Evolutionary conservation across 2,329 filamentous ascomycete genomes (phyloP), one percentile per base, ranked within the genome.

Genomic region (Sarocladiaceae sp.): DNA sequence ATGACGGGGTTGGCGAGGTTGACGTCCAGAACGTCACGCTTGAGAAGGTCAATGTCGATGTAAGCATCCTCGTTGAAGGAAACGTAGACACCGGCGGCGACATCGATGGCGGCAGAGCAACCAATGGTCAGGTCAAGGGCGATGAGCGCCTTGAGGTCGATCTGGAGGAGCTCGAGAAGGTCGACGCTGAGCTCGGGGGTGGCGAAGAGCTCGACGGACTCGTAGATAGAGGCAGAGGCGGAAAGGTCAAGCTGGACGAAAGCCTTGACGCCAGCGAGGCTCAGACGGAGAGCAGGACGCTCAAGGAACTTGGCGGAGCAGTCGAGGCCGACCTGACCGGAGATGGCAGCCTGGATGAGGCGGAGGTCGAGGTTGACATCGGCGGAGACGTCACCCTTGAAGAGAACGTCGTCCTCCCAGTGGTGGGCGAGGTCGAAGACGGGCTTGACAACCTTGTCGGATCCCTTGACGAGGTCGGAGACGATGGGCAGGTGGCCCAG

Each of bases 91-190:
- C 61, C 61, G 50, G 71, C 77, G 22, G 69, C 72, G 26, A 83
- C 68, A 53, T 79, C 76, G 44, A 83, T 64, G 13, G 67, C 66
- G 2, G 72, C 72, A n/a, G 75, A 66, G 0, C 74, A 69, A 47
- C 66, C 70, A 15, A 82, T 62, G 26, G 83, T 70, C 2, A 83
- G 68, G 55, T 82, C 79, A 10, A 82, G 66, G 29, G 68, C 68
- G 49, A 82, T 69, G 2, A 77, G 62, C 2, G 75, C 69, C 3
- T 76, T 75, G 8, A 79, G 62, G 26, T 69, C 64, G 3, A 49
- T 52, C 26, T 59, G 54, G 12, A 61, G 46, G 1, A 80, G 58
- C 1, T 72, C 68, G 1, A 67, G 65, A 2, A 79, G 55, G 5
- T 74, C 72, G 36, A 75, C 63, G 18, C 56, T 17, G 17, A 63